Evolutionary conservation across 108 stramenopile genomes (phyloP).

Genomic region (Cyclotella choctawhatcheeana): DNA sequence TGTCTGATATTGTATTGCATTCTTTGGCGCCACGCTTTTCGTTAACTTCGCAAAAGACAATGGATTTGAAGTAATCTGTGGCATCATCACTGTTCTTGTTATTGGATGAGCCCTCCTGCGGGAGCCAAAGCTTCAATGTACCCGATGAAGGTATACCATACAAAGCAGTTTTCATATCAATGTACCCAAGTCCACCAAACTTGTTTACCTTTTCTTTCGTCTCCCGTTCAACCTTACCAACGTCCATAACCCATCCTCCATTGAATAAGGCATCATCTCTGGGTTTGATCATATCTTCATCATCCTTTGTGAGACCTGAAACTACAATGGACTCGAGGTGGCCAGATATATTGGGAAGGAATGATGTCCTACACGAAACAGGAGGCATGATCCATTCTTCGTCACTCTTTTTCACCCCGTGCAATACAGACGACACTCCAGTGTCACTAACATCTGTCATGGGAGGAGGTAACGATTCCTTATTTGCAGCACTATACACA

Average conservation of each 20-base stretch:
- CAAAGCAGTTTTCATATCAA: slow-evolving; percentile 87
- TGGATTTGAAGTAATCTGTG: slow-evolving; percentile 64
- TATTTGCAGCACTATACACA: neutral
- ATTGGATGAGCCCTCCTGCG: slow-evolving; percentile 47
- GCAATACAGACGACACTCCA: slow-evolving; percentile 57
- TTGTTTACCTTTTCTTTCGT: slow-evolving; percentile 79
- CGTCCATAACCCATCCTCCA: slow-evolving; percentile 86
- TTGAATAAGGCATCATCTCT: slow-evolving; percentile 66
- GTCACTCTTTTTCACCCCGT: slow-evolving; percentile 43
- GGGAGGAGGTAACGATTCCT: slow-evolving; percentile 32
- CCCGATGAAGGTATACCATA: slow-evolving; percentile 85
- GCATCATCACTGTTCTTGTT: slow-evolving; percentile 39
- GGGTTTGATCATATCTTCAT: slow-evolving; percentile 62
- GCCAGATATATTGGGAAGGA: slow-evolving; percentile 70
- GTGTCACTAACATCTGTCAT: slow-evolving; percentile 30
- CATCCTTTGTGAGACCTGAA: slow-evolving; percentile 60
- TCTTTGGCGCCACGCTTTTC: slow-evolving; percentile 75
- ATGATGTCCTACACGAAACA: slow-evolving; percentile 84
- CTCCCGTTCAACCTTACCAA: slow-evolving; percentile 73
- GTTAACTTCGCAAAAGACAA: slow-evolving; percentile 88
- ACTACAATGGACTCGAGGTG: slow-evolving; percentile 61
- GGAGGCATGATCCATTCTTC: slow-evolving; percentile 56
- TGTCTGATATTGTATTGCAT: slow-evolving; percentile 72
- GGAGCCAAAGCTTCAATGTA: slow-evolving; percentile 72
- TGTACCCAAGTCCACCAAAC: slow-evolving; percentile 84